Evolutionary conservation across 2,329 filamentous ascomycete species (phyloP).

Genomic region (Amylocarpus encephaloides): DNA sequence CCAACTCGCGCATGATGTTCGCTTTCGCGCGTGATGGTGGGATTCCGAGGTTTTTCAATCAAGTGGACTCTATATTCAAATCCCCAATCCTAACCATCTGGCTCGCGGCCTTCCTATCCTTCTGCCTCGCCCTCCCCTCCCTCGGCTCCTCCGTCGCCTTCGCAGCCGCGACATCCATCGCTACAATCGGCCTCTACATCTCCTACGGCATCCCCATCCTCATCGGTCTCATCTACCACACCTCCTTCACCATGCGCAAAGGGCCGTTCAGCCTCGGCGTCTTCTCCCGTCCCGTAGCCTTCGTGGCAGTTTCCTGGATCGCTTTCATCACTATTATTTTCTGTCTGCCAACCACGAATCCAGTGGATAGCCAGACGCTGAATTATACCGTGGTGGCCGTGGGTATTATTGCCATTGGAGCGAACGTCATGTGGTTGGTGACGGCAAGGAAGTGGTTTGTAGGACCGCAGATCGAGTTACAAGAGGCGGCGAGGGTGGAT

Average conservation of each 20-base stretch:
- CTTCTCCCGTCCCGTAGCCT: slow-evolving; percentile 41
- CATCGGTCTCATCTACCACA: slow-evolving; percentile 46
- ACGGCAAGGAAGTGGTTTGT: slow-evolving; percentile 51
- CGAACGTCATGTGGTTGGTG: slow-evolving; percentile 43
- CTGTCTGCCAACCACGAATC: slow-evolving; percentile 50
- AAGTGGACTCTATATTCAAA: slow-evolving; percentile 43
- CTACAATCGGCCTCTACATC: slow-evolving; percentile 52
- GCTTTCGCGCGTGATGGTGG: slow-evolving; percentile 51
- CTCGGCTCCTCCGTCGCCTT: slow-evolving; percentile 50
- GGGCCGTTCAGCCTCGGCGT: slow-evolving; percentile 48
- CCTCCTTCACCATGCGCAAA: slow-evolving; percentile 43
- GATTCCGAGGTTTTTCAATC: slow-evolving; percentile 48
- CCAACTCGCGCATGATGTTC: slow-evolving; percentile 54
- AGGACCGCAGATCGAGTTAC: slow-evolving; percentile 47
- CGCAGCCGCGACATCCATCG: slow-evolving; percentile 51
- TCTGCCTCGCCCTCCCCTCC: slow-evolving; percentile 49
- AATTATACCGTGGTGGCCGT: slow-evolving; percentile 56
- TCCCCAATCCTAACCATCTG: slow-evolving; percentile 48
- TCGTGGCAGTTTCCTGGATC: slow-evolving; percentile 46
- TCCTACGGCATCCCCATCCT: slow-evolving; percentile 52
- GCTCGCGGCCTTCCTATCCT: slow-evolving; percentile 47
- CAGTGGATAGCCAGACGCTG: slow-evolving; percentile 48
- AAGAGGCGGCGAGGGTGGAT: slow-evolving; percentile 45
- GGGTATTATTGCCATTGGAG: slow-evolving; percentile 46
- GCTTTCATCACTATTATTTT: slow-evolving; percentile 50